phyloP scores from a whole-genome alignment of 768 basidiomycete genomes.

The Suillus bovinus region DNA sequence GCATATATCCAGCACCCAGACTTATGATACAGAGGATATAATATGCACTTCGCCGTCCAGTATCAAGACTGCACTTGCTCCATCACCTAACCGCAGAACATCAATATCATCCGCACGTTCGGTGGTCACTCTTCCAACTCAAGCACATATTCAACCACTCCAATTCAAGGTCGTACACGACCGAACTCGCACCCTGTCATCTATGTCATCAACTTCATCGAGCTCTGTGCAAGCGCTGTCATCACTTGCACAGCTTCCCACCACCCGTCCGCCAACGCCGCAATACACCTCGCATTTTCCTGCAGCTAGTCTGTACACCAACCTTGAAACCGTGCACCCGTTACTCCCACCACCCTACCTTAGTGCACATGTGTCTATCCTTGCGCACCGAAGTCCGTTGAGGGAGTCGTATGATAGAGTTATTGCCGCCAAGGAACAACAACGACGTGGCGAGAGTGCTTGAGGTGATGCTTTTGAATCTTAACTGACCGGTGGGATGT shows the following conservation, averaged over 20 bases:
- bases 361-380: constrained; percentile 67
- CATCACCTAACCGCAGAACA: constrained; percentile 42
- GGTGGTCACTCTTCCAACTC: constrained; percentile 54
- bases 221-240: constrained; percentile 53
- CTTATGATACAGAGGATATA: constrained; percentile 22
- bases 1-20: constrained; percentile 42
- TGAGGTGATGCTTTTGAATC: not conserved
- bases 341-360: constrained; percentile 73
- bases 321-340: constrained; percentile 65
- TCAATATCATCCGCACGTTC: constrained; percentile 64
- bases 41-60: constrained; percentile 39
- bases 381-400: constrained; percentile 64
- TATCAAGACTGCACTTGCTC: constrained; percentile 35
- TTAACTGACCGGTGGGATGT: constrained; percentile 5
- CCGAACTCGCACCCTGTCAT: constrained; percentile 56
- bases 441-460: constrained; percentile 20
- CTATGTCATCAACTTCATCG: constrained; percentile 51
- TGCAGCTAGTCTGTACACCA: constrained; percentile 50
- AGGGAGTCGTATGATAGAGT: constrained; percentile 72
- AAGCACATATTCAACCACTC: constrained; percentile 35
- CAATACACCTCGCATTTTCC: constrained; percentile 66
- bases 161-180: constrained; percentile 37
- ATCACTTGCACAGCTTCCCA: constrained; percentile 55
- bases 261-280: constrained; percentile 35
- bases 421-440: constrained; percentile 50